phyloP scores from a whole-genome alignment of 257 asterid species.

The Cruciata laevipes region DNA sequence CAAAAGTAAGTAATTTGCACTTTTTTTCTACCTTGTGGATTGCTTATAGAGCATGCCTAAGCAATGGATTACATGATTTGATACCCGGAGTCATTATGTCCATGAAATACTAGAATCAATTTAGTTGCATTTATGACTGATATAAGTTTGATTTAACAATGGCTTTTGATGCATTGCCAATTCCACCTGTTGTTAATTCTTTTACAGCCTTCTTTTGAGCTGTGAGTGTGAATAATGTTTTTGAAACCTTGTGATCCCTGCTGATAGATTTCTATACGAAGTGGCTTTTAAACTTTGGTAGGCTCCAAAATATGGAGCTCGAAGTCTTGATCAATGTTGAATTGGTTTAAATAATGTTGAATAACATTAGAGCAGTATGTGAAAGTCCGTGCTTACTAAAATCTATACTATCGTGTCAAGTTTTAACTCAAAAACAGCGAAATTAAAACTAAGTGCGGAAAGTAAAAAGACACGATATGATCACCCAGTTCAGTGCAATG shows the following conservation, averaged over 20 bases:
- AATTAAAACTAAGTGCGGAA: too few relatives aligned
- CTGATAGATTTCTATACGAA: conserved; percentile 81
- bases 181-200: not conserved
- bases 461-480: too few relatives aligned
- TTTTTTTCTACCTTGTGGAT: too few relatives aligned
- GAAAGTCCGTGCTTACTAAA: too few relatives aligned
- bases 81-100: not conserved
- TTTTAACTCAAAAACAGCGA: too few relatives aligned
- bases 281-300: conserved; percentile 94
- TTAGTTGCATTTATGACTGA: not conserved
- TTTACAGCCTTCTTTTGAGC: not conserved
- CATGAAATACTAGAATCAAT: not conserved
- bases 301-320: conserved; percentile 97
- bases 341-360: not conserved
- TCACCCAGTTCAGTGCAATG: too few relatives aligned
- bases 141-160: not conserved
- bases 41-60: too few relatives aligned
- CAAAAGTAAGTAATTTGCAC: too few relatives aligned
- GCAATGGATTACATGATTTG: not conserved
- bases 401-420: too few relatives aligned
- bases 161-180: not conserved
- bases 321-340: conserved; percentile 18
- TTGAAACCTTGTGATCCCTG: conserved; percentile 67
- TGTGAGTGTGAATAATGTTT: not conserved
- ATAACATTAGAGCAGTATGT: too few relatives aligned